Evolutionary conservation across 345 rosid genomes (phyloP).

Genomic region (Gossypium arboreum): DNA sequence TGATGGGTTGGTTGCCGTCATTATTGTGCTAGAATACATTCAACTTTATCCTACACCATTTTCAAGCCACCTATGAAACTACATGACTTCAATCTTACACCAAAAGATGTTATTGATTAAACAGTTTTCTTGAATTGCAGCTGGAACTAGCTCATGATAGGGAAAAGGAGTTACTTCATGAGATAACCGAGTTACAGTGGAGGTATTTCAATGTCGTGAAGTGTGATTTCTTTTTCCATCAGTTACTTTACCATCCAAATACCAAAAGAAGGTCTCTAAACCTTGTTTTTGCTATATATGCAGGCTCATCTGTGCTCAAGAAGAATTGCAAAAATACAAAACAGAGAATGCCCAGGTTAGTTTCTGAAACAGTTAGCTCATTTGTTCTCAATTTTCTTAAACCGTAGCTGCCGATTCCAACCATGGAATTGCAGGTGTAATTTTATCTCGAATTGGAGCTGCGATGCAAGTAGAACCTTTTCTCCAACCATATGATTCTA

Average conservation of each 20-base stretch:
- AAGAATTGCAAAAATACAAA: conserved; percentile 77
- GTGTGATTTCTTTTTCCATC: neutral
- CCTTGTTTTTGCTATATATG: conserved; percentile 11
- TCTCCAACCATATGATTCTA: conserved; percentile 4
- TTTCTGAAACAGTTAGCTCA: neutral
- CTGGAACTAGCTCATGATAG: conserved; percentile 87
- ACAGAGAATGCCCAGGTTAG: conserved; percentile 65
- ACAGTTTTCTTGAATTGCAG: conserved; percentile 36
- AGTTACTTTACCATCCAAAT: neutral
- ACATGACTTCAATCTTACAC: neutral
- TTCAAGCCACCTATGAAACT: neutral
- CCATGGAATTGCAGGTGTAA: conserved; percentile 10
- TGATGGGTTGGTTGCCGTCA: neutral
- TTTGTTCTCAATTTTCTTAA: neutral
- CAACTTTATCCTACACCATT: neutral
- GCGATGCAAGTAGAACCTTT: neutral
- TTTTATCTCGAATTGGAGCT: neutral
- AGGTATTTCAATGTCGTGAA: conserved; percentile 41
- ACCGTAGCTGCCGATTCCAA: neutral
- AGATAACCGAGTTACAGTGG: conserved; percentile 82
- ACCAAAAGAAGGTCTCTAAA: neutral
- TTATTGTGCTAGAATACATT: neutral
- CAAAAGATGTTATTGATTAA: neutral
- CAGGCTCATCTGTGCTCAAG: conserved; percentile 81
- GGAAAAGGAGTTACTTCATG: conserved; percentile 87